Percentiles rank a stretch among this genome's conserved stretches.
Conservation (phyloP, 257 asterid species). For the Cinchona pubescens region DNA sequence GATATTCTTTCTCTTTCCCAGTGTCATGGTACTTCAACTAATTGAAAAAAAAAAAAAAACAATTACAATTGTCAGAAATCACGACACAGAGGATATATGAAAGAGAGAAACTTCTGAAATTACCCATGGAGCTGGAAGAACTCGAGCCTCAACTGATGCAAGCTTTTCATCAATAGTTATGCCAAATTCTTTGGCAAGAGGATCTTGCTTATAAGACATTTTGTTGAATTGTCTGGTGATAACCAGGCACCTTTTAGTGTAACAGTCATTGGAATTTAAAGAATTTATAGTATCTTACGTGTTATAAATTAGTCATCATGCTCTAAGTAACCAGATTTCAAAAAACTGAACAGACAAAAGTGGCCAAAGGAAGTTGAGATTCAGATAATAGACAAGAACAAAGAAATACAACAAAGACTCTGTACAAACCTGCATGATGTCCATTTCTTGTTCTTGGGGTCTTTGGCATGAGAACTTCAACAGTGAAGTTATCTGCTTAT, state of each 20-base stretch:
- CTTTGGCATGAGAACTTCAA: constrained; percentile 37
- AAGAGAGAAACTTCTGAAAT: not conserved
- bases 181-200: constrained; percentile 31
- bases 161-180: constrained; percentile 26
- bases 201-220: constrained; percentile 29
- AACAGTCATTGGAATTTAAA: not conserved
- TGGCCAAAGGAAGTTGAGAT: not conserved
- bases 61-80: not conserved
- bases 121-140: constrained; percentile 43
- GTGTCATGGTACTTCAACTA: constrained; percentile 34
- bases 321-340: not conserved
- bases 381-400: not conserved
- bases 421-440: constrained; percentile 26
- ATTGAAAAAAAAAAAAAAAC: constrained; percentile 6
- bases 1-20: constrained; percentile 30
- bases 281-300: not conserved
- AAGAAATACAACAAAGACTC: not conserved
- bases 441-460: constrained; percentile 29
- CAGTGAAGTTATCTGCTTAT: constrained; percentile 35
- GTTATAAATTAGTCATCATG: not conserved
- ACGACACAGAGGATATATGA: not conserved
- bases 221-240: constrained; percentile 28
- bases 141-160: constrained; percentile 32
- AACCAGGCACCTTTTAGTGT: not conserved
- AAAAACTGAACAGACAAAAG: not conserved